Evolutionary conservation across 176 grass and related monocot genomes (phyloP).

Genomic region (Rhipidocladum racemiflorum): DNA sequence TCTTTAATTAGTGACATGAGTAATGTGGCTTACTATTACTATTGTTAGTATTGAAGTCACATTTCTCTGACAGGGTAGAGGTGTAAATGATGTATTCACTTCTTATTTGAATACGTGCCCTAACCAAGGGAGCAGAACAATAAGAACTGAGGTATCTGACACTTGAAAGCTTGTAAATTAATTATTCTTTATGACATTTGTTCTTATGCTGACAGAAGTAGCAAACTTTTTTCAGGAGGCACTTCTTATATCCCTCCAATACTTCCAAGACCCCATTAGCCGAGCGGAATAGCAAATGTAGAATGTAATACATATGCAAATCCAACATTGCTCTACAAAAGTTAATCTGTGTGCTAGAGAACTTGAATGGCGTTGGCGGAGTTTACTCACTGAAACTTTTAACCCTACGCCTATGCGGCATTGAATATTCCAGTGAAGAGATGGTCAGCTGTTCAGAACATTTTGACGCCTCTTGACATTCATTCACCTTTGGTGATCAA

Average conservation of each 20-base stretch:
- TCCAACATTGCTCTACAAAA: neutral
- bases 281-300: slow-evolving; percentile 38
- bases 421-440: neutral
- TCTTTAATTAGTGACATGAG: neutral
- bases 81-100: slow-evolving; percentile 58
- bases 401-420: neutral
- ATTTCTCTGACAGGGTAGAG: slow-evolving; percentile 59
- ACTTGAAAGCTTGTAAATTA: neutral
- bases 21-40: neutral
- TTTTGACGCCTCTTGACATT: neutral
- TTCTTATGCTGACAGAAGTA: slow-evolving; percentile 24
- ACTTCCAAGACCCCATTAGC: slow-evolving; percentile 76
- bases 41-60: neutral
- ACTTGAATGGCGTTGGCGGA: neutral
- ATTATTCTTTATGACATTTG: slow-evolving; percentile 13
- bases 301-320: neutral
- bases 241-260: slow-evolving; percentile 84
- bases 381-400: neutral
- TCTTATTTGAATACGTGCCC: slow-evolving; percentile 95
- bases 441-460: neutral
- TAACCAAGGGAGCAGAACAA: slow-evolving; percentile 95
- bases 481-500: neutral
- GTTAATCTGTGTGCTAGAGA: neutral
- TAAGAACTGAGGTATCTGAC: slow-evolving; percentile 88
- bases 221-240: slow-evolving; percentile 63